phyloP scores from a whole-genome alignment of 1,284 basidiomycete species.

The Moesziomyces antarcticus region DNA sequence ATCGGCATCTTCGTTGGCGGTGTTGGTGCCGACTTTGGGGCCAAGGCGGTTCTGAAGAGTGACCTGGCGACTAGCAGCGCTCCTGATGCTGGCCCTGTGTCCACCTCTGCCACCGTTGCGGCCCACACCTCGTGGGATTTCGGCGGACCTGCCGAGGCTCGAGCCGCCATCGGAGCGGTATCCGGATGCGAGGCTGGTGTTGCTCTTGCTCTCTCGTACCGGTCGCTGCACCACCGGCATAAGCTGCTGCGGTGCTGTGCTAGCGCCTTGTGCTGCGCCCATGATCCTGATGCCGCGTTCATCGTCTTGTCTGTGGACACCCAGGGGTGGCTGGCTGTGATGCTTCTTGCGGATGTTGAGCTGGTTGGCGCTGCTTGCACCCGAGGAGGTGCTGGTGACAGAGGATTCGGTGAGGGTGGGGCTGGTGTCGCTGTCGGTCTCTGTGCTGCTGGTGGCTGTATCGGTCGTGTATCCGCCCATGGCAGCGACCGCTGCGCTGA shows the following conservation, averaged over 20 bases:
- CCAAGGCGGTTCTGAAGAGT: slow-evolving; percentile 24
- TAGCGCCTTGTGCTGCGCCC: neutral
- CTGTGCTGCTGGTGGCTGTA: slow-evolving; percentile 29
- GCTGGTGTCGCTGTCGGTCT: slow-evolving; percentile 38
- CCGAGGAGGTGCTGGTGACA: slow-evolving; percentile 22
- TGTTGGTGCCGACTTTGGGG: slow-evolving; percentile 8
- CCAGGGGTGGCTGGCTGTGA: slow-evolving; percentile 33
- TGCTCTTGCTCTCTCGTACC: slow-evolving; percentile 40
- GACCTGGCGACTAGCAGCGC: slow-evolving; percentile 22
- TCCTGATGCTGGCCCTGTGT: slow-evolving; percentile 21
- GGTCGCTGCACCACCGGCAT: neutral
- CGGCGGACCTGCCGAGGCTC: slow-evolving; percentile 47
- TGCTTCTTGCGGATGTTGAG: slow-evolving; percentile 27
- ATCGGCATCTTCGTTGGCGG: neutral
- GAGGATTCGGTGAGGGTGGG: slow-evolving; percentile 43
- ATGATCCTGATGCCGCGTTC: neutral
- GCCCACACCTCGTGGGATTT: slow-evolving; percentile 42
- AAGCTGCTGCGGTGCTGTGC: slow-evolving; percentile 10
- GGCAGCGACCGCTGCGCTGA: slow-evolving; percentile 46
- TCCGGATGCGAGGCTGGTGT: slow-evolving; percentile 27
- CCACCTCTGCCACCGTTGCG: slow-evolving; percentile 4
- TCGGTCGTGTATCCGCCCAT: slow-evolving; percentile 33
- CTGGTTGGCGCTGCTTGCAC: slow-evolving; percentile 12
- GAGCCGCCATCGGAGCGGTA: slow-evolving; percentile 45
- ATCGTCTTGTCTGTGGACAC: neutral